Percentiles rank a stretch among this genome's conserved stretches.
Conservation (phyloP, 345 rosid genomes). For the Conringia planisiliqua region DNA sequence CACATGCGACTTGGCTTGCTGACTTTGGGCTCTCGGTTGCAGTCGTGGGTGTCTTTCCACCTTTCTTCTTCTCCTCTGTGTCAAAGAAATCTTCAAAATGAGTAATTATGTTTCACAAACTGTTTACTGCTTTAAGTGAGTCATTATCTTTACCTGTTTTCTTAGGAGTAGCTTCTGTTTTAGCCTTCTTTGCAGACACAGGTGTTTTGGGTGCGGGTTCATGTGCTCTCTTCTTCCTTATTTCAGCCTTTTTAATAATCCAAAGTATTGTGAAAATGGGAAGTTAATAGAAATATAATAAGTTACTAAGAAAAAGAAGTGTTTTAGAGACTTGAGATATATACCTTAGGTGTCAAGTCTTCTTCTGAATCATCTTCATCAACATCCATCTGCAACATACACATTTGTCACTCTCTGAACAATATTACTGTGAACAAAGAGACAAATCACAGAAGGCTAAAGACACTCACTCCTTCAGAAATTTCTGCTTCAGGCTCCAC, state of each 20-base stretch:
- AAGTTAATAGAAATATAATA: not conserved
- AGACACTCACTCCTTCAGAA: slow-evolving; percentile 34
- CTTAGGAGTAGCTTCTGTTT: slow-evolving; percentile 44
- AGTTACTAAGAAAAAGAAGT: not conserved
- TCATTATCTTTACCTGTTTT: slow-evolving; percentile 46
- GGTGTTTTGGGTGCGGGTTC: slow-evolving; percentile 59
- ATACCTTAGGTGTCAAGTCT: slow-evolving; percentile 67
- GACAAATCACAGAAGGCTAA: not conserved
- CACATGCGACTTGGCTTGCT: slow-evolving; percentile 59
- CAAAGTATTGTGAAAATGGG: not conserved
- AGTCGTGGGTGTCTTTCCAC: slow-evolving; percentile 32
- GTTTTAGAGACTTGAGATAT: not conserved
- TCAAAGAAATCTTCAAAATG: not conserved
- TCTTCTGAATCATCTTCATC: slow-evolving; percentile 38
- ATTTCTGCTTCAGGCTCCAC: slow-evolving; percentile 22
- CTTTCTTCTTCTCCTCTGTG: slow-evolving; percentile 72
- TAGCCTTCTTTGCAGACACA: slow-evolving; percentile 56
- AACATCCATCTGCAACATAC: slow-evolving; percentile 17
- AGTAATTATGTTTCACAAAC: not conserved
- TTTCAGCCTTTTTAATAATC: not conserved
- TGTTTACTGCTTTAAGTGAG: not conserved
- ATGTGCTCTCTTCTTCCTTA: slow-evolving; percentile 56
- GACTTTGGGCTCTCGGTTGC: slow-evolving; percentile 57
- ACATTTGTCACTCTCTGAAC: not conserved
- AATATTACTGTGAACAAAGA: not conserved